Conservation (phyloP, 1,284 basidiomycete species). For the Sanguinoderma infundibulare region DNA sequence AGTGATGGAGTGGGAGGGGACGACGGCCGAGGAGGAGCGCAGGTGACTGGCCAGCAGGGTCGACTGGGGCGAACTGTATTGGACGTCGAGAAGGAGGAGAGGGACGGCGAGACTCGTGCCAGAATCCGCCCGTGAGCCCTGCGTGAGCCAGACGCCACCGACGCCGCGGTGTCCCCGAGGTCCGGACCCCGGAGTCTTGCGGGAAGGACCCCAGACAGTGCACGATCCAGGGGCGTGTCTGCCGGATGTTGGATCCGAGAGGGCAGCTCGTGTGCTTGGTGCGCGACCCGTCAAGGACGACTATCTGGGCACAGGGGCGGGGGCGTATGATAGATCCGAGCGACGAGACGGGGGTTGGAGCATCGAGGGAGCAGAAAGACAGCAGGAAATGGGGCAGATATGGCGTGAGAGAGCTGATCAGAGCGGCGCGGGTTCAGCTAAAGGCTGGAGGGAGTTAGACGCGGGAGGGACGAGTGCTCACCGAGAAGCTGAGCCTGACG, state of each 20-base stretch:
- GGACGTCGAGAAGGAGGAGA: background rate
- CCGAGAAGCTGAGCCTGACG: too few species aligned
- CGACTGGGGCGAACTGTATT: constrained; percentile 4
- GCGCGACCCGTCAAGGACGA: constrained; percentile 10
- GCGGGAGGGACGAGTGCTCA: constrained; percentile 23
- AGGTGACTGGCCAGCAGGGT: constrained; percentile 8
- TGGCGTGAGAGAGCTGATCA: constrained; percentile 22
- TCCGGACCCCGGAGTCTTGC: constrained; percentile 17
- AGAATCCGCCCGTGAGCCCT: background rate
- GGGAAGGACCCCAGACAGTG: constrained; percentile 14
- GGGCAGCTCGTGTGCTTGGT: constrained; percentile 9
- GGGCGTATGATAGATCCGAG: background rate
- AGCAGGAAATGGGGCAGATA: constrained; percentile 6
- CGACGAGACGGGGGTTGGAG: background rate
- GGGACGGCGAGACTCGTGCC: background rate
- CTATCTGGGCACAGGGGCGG: background rate
- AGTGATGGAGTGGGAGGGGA: constrained; percentile 5
- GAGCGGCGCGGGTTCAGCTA: constrained; percentile 15
- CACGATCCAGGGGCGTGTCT: background rate
- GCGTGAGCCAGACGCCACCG: background rate
- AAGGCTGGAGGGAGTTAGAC: constrained; percentile 7
- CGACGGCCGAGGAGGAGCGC: background rate
- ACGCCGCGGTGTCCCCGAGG: constrained; percentile 3
- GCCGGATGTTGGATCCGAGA: constrained; percentile 15
- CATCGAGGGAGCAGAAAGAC: background rate